Percentiles rank a stretch among this genome's conserved stretches.
These are phyloP conservation scores for Pythium rishiriense DNA, from an alignment of 352 stramenopile species.

Conservation along the genomic window DNA sequence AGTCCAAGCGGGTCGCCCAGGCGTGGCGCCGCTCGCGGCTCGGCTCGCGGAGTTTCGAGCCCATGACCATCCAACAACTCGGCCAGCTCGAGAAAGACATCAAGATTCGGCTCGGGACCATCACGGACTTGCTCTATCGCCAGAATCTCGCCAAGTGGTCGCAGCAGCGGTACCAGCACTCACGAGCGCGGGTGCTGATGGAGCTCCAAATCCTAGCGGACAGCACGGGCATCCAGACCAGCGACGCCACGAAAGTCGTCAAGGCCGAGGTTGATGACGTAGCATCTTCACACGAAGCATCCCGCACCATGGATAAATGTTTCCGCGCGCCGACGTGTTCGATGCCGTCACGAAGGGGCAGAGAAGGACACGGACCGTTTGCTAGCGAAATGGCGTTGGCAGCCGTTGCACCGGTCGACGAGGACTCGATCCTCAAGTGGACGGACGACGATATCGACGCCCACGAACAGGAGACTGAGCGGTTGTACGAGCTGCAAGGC, in stretches of 20 bases:
- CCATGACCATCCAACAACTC: slow-evolving; percentile 39
- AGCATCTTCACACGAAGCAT: neutral
- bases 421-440: slow-evolving; percentile 37
- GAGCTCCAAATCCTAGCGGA: slow-evolving; percentile 23
- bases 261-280: neutral
- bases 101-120: slow-evolving; percentile 34
- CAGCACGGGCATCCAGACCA: neutral
- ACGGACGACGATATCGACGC: slow-evolving; percentile 48
- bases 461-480: slow-evolving; percentile 45
- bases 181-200: slow-evolving; percentile 12
- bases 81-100: slow-evolving; percentile 44
- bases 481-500: slow-evolving; percentile 42
- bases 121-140: slow-evolving; percentile 46
- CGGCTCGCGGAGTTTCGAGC: slow-evolving; percentile 21
- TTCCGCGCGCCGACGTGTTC: neutral
- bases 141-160: slow-evolving; percentile 55
- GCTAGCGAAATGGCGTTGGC: neutral
- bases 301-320: neutral
- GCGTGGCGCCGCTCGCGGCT: slow-evolving; percentile 34
- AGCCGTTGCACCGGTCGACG: slow-evolving; percentile 10
- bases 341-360: neutral
- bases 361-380: neutral
- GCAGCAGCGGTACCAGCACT: slow-evolving; percentile 23
- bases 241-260: neutral
- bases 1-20: slow-evolving; percentile 21